phyloP scores from a whole-genome alignment of 139 green algal species.

The Dunaliella sp. region DNA sequence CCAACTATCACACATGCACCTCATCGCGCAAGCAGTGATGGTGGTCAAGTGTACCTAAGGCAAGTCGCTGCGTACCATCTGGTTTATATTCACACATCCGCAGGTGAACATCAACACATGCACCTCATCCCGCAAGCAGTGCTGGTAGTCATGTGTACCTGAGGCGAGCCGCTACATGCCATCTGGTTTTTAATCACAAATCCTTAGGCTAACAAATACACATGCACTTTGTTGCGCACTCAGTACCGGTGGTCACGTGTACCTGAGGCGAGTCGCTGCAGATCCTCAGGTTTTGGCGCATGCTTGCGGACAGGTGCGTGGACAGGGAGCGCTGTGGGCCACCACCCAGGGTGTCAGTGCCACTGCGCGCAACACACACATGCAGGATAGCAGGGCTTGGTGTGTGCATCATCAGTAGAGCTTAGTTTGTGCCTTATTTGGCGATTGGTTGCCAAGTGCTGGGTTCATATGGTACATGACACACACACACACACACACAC shows the following conservation, averaged over 20 bases:
- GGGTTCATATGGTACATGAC: too few relatives aligned
- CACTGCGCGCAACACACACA: neutral
- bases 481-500: too few relatives aligned
- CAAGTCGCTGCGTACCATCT: neutral
- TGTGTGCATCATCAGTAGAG: too few relatives aligned
- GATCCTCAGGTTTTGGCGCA: neutral
- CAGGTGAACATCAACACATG: neutral
- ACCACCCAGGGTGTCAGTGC: neutral
- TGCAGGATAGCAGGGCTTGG: too few relatives aligned
- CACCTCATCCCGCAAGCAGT: neutral
- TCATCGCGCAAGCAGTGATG: neutral
- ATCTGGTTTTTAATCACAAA: neutral
- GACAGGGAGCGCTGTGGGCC: neutral
- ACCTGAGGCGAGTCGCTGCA: neutral
- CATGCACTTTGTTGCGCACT: neutral
- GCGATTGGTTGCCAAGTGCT: too few relatives aligned
- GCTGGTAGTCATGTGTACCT: neutral
- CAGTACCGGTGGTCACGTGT: neutral
- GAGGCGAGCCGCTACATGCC: too few relatives aligned
- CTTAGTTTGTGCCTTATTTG: too few relatives aligned
- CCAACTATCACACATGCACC: neutral
- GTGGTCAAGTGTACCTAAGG: too few relatives aligned
- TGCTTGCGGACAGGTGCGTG: neutral
- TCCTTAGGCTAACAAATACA: neutral
- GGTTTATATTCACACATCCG: neutral